A percentile compares a stretch with the other conserved stretches of the same genome.
Evolutionary conservation across 257 asterid species (phyloP).

Genomic region (Gentiana dahurica): DNA sequence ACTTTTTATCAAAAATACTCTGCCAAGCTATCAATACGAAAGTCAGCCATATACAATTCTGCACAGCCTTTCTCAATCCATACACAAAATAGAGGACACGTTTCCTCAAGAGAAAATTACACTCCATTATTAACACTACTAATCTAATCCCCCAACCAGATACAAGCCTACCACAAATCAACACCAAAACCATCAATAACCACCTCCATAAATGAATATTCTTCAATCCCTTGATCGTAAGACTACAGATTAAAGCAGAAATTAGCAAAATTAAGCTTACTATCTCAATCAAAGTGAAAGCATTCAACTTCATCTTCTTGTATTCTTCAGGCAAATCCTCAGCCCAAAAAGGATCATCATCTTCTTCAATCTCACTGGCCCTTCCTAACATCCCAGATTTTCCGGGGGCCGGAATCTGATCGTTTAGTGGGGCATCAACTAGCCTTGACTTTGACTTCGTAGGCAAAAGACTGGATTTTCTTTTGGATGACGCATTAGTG

Average conservation of each 20-base stretch:
- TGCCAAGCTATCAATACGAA: conserved; percentile 79
- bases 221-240: conserved; percentile 27
- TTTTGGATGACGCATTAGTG: conserved; percentile 34
- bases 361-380: conserved; percentile 55
- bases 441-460: conserved; percentile 50
- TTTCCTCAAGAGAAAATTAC: conserved; percentile 58
- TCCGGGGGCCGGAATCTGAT: conserved; percentile 15
- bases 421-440: conserved; percentile 50
- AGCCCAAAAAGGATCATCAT: conserved; percentile 70
- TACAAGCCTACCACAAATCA: conserved; percentile 69
- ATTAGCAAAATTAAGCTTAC: conserved; percentile 47
- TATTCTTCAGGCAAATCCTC: conserved; percentile 74
- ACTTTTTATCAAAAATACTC: conserved; percentile 48
- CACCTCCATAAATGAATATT: conserved; percentile 56
- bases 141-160: conserved; percentile 74
- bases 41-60: conserved; percentile 70
- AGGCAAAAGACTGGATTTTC: conserved; percentile 41
- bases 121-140: conserved; percentile 53
- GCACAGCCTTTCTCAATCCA: conserved; percentile 73
- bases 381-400: conserved; percentile 45
- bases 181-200: conserved; percentile 63
- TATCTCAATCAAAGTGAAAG: conserved; percentile 35
- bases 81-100: conserved; percentile 79
- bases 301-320: conserved; percentile 46
- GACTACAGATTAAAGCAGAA: conserved; percentile 39